Evolutionary conservation across 2,329 filamentous ascomycete species (phyloP).

Genomic region (Calonectria naviculata): DNA sequence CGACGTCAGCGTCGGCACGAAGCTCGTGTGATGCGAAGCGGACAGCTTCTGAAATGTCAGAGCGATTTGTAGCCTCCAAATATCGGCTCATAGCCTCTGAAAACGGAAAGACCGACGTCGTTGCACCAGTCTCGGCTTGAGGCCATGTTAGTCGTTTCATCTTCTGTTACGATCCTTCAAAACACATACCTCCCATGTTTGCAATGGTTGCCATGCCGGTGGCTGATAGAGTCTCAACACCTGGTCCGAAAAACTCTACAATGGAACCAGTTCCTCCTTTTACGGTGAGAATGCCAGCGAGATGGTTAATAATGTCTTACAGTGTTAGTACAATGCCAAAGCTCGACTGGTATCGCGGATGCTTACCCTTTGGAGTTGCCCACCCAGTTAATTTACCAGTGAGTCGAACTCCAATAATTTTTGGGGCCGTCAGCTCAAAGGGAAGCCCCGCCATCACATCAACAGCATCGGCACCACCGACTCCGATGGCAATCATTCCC

Average conservation of each 20-base stretch:
- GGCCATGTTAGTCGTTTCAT: background rate
- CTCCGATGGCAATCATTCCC: constrained; percentile 94
- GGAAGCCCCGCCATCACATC: constrained; percentile 98
- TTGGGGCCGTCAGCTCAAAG: constrained; percentile 98
- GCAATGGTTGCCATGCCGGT: constrained; percentile 89
- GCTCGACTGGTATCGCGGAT: too few species aligned
- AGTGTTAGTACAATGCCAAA: constrained; percentile 2
- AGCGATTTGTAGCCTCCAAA: constrained; percentile 89
- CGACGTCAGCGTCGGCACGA: constrained; percentile 84
- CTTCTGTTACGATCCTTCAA: background rate
- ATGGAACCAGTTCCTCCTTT: constrained; percentile 97
- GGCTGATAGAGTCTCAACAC: constrained; percentile 75
- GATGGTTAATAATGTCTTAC: constrained; percentile 93
- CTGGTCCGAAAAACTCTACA: constrained; percentile 80
- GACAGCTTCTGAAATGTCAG: constrained; percentile 90
- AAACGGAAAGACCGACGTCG: constrained; percentile 96
- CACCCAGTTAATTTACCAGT: constrained; percentile 91
- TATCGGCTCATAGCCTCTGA: constrained; percentile 99
- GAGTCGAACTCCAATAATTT: constrained; percentile 95
- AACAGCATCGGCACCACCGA: constrained; percentile 97
- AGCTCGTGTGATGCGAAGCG: constrained; percentile 87
- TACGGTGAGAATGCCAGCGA: constrained; percentile 95
- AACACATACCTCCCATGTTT: constrained; percentile 64
- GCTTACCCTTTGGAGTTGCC: constrained; percentile 87
- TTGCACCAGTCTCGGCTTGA: constrained; percentile 80